These are phyloP conservation scores for Neltuma alba DNA, from an alignment of 306 rosid species.

Conservation along the genomic window DNA sequence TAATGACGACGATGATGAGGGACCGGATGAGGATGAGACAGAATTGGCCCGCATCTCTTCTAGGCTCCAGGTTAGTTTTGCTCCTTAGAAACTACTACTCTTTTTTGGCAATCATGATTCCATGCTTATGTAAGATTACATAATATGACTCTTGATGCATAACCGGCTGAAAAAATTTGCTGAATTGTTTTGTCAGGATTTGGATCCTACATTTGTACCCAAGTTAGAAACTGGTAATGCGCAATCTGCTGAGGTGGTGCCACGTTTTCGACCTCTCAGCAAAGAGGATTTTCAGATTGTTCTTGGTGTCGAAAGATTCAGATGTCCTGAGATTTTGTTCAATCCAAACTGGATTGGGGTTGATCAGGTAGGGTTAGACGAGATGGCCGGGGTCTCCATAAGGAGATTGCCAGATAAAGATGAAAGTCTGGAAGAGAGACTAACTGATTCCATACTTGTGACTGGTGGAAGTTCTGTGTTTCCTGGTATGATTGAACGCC, in stretches of 20 bases:
- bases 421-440: constrained; percentile 57
- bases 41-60: constrained; percentile 75
- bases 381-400: constrained; percentile 86
- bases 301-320: constrained; percentile 86
- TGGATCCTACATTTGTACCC: constrained; percentile 87
- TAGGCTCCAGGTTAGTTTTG: constrained; percentile 73
- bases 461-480: constrained; percentile 87
- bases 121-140: neutral
- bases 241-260: constrained; percentile 63
- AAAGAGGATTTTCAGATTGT: constrained; percentile 84
- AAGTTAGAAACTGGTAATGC: constrained; percentile 58
- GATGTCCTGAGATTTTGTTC: constrained; percentile 92
- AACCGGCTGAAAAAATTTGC: constrained; percentile 10
- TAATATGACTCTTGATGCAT: neutral
- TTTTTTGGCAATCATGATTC: neutral
- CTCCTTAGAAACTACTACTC: neutral
- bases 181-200: constrained; percentile 56
- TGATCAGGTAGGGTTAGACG: constrained; percentile 90
- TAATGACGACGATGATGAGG: constrained; percentile 76
- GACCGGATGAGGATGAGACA: constrained; percentile 69
- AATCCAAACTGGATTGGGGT: constrained; percentile 89
- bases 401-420: constrained; percentile 69
- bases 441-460: constrained; percentile 70
- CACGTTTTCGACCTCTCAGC: constrained; percentile 62
- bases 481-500: constrained; percentile 80